These are phyloP conservation scores for Trichoderma lentiforme DNA, from an alignment of 2,329 filamentous ascomycete species.

Conservation along the genomic window DNA sequence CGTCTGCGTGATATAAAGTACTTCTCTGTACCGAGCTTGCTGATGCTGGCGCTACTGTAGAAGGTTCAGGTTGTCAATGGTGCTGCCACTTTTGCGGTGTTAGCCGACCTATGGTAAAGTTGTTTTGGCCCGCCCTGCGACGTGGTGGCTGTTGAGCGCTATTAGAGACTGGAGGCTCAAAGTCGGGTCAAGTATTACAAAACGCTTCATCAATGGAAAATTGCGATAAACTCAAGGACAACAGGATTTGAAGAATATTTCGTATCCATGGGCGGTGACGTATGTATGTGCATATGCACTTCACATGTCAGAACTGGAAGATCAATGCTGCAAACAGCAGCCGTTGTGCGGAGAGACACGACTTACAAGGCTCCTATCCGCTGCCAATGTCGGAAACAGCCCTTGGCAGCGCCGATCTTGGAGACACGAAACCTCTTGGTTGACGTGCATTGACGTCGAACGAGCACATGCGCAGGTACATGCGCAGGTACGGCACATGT, in stretches of 20 bases:
- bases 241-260: background rate
- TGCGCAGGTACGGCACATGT: background rate
- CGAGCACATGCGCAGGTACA: background rate
- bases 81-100: background rate
- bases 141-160: background rate
- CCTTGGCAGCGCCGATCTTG: conserved; percentile 10
- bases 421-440: background rate
- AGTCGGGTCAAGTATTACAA: background rate
- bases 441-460: conserved; percentile 14
- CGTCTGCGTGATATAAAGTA: background rate
- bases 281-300: background rate
- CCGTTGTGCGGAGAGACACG: background rate
- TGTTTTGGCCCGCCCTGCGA: background rate
- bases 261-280: background rate
- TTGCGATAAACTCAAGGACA: background rate
- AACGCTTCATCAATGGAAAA: background rate
- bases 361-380: background rate
- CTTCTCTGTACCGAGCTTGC: background rate
- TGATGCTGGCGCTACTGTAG: background rate
- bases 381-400: background rate
- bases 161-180: background rate
- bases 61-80: background rate
- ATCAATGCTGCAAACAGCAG: background rate
- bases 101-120: background rate
- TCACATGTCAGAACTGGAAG: background rate